Percentiles rank a stretch among this genome's conserved stretches.
phyloP scores from a whole-genome alignment of 352 stramenopile species.

The Phytophthora agathidicida region DNA sequence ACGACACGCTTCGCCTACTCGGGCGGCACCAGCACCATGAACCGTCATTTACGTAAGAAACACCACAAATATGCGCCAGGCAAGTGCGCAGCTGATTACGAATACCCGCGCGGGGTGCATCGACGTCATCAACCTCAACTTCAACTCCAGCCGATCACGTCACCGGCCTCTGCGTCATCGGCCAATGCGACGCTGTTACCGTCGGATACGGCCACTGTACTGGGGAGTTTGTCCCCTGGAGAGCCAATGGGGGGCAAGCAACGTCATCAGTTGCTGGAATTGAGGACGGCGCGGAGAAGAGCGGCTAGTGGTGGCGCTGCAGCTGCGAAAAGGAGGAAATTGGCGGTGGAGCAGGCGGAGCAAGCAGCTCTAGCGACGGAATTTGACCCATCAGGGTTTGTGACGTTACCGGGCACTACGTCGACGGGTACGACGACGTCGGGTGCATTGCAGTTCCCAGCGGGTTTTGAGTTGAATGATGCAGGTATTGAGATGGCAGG shows the following conservation, averaged over 20 bases:
- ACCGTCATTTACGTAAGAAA: slow-evolving; percentile 81
- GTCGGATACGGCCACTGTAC: slow-evolving; percentile 29
- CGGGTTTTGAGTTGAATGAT: slow-evolving; percentile 59
- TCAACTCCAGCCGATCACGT: slow-evolving; percentile 17
- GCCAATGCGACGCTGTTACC: neutral
- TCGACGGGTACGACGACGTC: slow-evolving; percentile 18
- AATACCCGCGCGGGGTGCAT: slow-evolving; percentile 40
- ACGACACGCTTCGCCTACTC: slow-evolving; percentile 83
- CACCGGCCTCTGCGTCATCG: too few species aligned
- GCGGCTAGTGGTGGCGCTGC: slow-evolving; percentile 23
- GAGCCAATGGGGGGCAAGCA: slow-evolving; percentile 39
- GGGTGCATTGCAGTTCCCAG: slow-evolving; percentile 56
- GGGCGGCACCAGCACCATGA: slow-evolving; percentile 85
- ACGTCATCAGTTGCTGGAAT: slow-evolving; percentile 62
- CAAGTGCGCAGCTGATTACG: slow-evolving; percentile 78
- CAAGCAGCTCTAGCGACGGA: slow-evolving; percentile 30
- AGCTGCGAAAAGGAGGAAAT: slow-evolving; percentile 47
- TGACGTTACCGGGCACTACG: slow-evolving; percentile 44
- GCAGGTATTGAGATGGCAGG: slow-evolving; percentile 49
- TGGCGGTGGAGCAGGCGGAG: slow-evolving; percentile 41
- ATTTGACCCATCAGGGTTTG: slow-evolving; percentile 74
- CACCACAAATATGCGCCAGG: slow-evolving; percentile 81
- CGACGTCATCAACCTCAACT: slow-evolving; percentile 1
- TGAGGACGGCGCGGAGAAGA: slow-evolving; percentile 56
- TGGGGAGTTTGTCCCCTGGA: slow-evolving; percentile 51